Evolutionary conservation across 2,329 filamentous ascomycete species (phyloP), one percentile per base, ranked within the genome.

Genomic region (Sporothrix humicola): DNA sequence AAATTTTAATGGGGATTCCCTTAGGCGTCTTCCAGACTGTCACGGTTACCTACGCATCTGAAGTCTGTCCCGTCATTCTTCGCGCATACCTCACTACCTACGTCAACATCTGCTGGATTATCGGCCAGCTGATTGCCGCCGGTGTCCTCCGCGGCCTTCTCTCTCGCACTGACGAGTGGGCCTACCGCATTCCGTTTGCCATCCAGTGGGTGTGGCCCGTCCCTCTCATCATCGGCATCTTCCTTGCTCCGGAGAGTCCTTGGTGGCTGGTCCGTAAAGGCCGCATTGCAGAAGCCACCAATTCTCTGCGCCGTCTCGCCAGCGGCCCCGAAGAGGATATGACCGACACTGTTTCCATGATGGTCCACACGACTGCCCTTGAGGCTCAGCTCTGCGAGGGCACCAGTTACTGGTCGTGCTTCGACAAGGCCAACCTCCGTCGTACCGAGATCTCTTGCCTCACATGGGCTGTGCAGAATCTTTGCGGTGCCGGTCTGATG

Each of bases 321-420:
- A 56, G 13, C 1, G 26, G 37, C 6, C 72, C 52, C 77, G 44
- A 61, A 12, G 73, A 73, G 17, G 69, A 77, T 23, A 68, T 73
- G 5, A 77, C 77, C n/a, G 77, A 79, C 52, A 80, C 85, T 3
- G 80, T 84, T 23, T 83, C 86, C 72, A 84, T 84, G n/a, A 89
- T 90, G 78, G 80, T 85, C 26, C 85, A 90, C 76, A 91, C 89
- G 0, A 87, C 89, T 74, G 82, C 85, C 72, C 81, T 89, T 1
- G 88, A 90, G 79, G 82, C 85, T 73, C 84, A 87, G 72, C 81
- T 84, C 69, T 83, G 85, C 73, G 82, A 83, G 2, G 85, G 85
- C 1, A 85, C 85, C 44, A 85, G 82, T 0, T 88, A 88, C 75
- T 20, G 80, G 48, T 86, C 88, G 74, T 87, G 85, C 71, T 84